phyloP scores from a whole-genome alignment of 1,284 basidiomycete genomes.

The Blastosporella zonata region DNA sequence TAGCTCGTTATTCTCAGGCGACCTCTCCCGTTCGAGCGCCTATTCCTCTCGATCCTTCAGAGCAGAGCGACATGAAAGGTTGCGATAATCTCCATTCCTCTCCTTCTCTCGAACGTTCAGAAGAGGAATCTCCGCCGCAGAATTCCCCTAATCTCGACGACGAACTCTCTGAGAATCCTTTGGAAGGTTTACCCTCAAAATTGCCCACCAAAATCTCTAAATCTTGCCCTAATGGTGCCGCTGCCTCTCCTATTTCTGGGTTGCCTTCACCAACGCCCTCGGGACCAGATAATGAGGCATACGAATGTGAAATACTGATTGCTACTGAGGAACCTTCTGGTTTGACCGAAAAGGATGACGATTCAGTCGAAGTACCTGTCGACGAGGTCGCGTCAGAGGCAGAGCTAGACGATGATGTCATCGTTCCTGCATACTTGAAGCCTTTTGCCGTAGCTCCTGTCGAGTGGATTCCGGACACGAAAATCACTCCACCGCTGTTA shows the following conservation, averaged over 20 bases:
- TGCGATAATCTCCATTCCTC: background rate
- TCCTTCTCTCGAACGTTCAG: background rate
- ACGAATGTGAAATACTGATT: background rate
- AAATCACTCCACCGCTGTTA: conserved; percentile 75
- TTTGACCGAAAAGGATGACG: background rate
- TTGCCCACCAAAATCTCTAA: background rate
- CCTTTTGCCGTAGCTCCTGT: conserved; percentile 68
- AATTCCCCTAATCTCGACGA: background rate
- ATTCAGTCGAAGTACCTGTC: background rate
- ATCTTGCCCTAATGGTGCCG: background rate
- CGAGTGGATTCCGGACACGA: conserved; percentile 55
- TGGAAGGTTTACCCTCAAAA: background rate
- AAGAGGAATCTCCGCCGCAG: background rate
- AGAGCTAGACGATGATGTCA: conserved; percentile 22
- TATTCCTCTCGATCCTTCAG: too few species aligned
- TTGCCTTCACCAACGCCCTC: background rate
- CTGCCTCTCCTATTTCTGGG: background rate
- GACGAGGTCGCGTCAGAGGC: conserved; percentile 1
- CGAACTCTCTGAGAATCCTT: background rate
- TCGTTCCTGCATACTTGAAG: conserved; percentile 59
- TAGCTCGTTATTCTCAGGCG: background rate
- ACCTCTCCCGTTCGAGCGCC: background rate
- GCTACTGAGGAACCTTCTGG: too few species aligned
- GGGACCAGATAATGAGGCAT: background rate
- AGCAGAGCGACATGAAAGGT: background rate